Conservation (phyloP, 2,329 filamentous ascomycete genomes). For the Botrytis fragariae region DNA sequence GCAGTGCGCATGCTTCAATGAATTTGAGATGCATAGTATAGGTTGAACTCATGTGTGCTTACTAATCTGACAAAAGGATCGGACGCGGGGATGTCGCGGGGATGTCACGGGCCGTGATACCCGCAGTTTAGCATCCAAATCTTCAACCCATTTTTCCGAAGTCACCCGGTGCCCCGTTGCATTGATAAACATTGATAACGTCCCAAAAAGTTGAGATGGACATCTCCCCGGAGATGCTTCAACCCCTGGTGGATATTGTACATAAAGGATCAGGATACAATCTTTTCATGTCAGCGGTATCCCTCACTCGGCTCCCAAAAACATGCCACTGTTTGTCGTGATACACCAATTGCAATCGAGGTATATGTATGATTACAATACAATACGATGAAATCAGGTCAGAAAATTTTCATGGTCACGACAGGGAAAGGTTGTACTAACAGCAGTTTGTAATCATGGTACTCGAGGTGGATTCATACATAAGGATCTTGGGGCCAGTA, state of each 20-base stretch:
- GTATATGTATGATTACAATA: background rate
- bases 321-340: background rate
- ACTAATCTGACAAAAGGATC: background rate
- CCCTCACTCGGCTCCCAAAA: background rate
- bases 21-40: background rate
- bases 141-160: background rate
- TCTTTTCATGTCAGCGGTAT: too few species aligned
- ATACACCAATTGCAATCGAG: background rate
- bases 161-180: background rate
- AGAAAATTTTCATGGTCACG: background rate
- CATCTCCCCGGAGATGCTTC: conserved; percentile 17
- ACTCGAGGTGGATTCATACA: background rate
- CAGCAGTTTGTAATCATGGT: background rate
- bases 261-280: background rate
- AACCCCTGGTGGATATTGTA: background rate
- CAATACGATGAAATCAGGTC: background rate
- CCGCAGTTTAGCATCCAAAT: background rate
- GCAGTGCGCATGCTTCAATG: background rate
- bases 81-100: conserved; percentile 1
- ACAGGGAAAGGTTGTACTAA: background rate
- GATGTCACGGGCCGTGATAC: conserved; percentile 1
- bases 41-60: background rate
- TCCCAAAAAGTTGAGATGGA: background rate
- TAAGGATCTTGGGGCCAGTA: background rate
- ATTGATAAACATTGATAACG: background rate